phyloP scores from a whole-genome alignment of 345 rosid genomes.

The Trapa incisa region DNA sequence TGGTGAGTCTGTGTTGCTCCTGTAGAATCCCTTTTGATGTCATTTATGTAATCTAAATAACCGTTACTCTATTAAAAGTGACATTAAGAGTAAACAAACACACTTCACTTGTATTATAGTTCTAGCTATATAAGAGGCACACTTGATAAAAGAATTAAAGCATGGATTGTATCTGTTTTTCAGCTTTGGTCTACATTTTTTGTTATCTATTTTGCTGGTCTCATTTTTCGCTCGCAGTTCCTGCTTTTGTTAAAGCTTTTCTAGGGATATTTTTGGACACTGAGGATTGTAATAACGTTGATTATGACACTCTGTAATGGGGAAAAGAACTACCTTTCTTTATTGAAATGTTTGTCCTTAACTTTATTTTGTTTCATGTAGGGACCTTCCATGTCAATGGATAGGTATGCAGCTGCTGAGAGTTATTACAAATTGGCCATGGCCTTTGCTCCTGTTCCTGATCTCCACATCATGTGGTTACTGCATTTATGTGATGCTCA shows the following conservation, averaged over 20 bases:
- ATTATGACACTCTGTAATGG: not conserved
- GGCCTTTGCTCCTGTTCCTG: constrained; percentile 99
- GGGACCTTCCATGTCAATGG: constrained; percentile 74
- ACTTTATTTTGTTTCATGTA: constrained; percentile 14
- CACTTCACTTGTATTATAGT: not conserved
- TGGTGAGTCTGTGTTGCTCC: constrained; percentile 44
- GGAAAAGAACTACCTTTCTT: not conserved
- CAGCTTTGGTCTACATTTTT: not conserved
- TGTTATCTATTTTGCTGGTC: not conserved
- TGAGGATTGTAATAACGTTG: not conserved
- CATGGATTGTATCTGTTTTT: not conserved
- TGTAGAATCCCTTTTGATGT: not conserved
- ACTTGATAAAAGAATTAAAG: not conserved
- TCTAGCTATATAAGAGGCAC: not conserved
- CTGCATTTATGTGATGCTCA: constrained; percentile 97
- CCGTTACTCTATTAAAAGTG: not conserved
- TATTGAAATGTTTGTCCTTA: not conserved
- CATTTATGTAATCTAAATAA: not conserved
- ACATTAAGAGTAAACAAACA: not conserved
- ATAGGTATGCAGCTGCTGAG: constrained; percentile 96
- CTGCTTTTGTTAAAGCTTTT: not conserved
- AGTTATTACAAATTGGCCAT: constrained; percentile 94
- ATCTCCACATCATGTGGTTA: constrained; percentile 99
- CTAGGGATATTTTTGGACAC: not conserved
- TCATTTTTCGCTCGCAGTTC: not conserved